Evolutionary conservation across 176 grass and related monocot species (phyloP).

Genomic region (Calamus simplicifolius): DNA sequence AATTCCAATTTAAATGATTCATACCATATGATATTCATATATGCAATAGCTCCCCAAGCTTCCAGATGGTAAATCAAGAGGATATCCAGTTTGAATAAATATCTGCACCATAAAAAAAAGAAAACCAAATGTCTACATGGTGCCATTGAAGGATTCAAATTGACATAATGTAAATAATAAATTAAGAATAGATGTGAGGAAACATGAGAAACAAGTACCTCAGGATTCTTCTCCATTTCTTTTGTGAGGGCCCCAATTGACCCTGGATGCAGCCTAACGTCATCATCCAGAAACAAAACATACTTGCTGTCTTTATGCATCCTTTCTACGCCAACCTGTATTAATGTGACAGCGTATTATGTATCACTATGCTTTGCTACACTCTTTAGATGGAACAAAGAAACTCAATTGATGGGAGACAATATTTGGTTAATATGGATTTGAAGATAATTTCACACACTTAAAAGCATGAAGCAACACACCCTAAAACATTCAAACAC

Average conservation of each 20-base stretch:
- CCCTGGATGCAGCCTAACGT: conserved; percentile 93
- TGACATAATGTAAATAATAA: background rate
- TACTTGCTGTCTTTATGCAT: conserved; percentile 97
- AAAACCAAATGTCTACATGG: too few relatives aligned
- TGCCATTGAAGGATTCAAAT: background rate
- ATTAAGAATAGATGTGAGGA: background rate
- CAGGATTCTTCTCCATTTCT: conserved; percentile 97
- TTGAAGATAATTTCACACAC: too few relatives aligned
- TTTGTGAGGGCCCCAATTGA: conserved; percentile 90
- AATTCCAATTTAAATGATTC: conserved; percentile 15
- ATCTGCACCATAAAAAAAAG: conserved; percentile 34
- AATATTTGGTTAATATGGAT: too few relatives aligned
- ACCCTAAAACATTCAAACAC: too few relatives aligned
- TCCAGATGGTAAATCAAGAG: conserved; percentile 97
- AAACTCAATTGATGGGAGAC: too few relatives aligned
- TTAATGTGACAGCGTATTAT: conserved; percentile 10
- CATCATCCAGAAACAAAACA: conserved; percentile 96
- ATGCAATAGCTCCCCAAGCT: conserved; percentile 99
- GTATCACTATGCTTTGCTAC: conserved; percentile 2
- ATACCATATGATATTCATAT: conserved; percentile 99
- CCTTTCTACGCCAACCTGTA: conserved; percentile 83
- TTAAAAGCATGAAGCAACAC: too few relatives aligned
- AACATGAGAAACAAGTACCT: conserved; percentile 37
- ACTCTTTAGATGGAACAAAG: too few relatives aligned
- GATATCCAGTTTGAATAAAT: conserved; percentile 99